Evolutionary conservation across 345 rosid species (phyloP).

Genomic region (Brassica juncea): DNA sequence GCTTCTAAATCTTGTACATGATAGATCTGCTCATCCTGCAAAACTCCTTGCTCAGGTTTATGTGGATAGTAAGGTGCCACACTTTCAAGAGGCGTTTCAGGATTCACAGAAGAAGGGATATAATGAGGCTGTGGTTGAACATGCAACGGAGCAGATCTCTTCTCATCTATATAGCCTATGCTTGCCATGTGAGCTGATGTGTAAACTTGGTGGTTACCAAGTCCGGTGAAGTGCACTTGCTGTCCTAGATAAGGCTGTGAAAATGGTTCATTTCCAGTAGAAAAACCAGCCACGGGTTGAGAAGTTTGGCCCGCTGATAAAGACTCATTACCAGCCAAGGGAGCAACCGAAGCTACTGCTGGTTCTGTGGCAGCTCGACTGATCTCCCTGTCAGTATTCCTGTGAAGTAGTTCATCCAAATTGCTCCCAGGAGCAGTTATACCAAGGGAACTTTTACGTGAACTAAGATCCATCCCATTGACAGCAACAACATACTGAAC

Average conservation of each 20-base stretch:
- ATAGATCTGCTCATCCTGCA: constrained; percentile 30
- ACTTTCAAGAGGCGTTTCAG: constrained; percentile 34
- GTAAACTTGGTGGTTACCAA: constrained; percentile 37
- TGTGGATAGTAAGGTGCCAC: constrained; percentile 30
- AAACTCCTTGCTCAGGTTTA: constrained; percentile 32
- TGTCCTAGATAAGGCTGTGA: constrained; percentile 41
- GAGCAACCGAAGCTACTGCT: constrained; percentile 30
- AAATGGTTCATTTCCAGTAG: constrained; percentile 33
- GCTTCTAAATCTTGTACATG: constrained; percentile 36
- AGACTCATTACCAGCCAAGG: constrained; percentile 30
- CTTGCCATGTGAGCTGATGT: constrained; percentile 37
- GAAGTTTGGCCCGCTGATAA: constrained; percentile 33
- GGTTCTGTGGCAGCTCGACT: constrained; percentile 41
- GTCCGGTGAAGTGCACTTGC: constrained; percentile 26
- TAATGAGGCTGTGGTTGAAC: constrained; percentile 35
- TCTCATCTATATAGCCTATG: constrained; percentile 34
- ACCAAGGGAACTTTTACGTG: constrained; percentile 29
- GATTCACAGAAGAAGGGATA: constrained; percentile 33
- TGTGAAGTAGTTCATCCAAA: constrained; percentile 35
- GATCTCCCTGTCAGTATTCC: constrained; percentile 33
- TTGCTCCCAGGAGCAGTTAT: constrained; percentile 27
- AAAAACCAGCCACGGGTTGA: constrained; percentile 35
- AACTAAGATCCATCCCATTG: constrained; percentile 42
- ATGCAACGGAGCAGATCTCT: constrained; percentile 34
- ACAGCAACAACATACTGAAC: constrained; percentile 47